phyloP scores from a whole-genome alignment of 352 stramenopile species.

The Globisporangium nunn region DNA sequence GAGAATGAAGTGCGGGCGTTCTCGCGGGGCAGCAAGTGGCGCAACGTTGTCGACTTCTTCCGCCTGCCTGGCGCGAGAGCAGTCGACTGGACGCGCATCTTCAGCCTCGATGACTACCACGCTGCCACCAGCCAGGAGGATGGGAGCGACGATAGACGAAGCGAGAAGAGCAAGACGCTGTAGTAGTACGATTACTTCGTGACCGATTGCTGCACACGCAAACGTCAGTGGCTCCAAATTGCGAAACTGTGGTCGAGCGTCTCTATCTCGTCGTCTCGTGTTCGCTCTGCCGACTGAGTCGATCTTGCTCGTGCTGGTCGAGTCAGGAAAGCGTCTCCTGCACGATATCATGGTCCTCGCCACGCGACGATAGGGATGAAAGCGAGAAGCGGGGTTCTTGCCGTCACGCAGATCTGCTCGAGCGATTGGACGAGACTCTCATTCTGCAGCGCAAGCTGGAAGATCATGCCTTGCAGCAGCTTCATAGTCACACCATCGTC shows the following conservation, averaged over 20 bases:
- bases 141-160: conserved; percentile 4
- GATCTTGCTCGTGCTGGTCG: neutral
- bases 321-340: neutral
- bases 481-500: conserved; percentile 18
- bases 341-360: neutral
- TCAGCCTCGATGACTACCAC: conserved; percentile 46
- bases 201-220: no score
- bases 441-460: conserved; percentile 53
- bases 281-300: neutral
- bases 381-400: conserved; percentile 8
- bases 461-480: conserved; percentile 43
- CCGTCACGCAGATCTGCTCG: conserved; percentile 34
- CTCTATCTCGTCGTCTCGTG: no score
- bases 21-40: conserved; percentile 39
- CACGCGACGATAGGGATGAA: neutral
- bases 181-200: conserved; percentile 4
- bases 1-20: conserved; percentile 49
- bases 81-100: conserved; percentile 56
- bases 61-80: conserved; percentile 19
- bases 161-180: conserved; percentile 13
- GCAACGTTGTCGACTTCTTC: conserved; percentile 62
- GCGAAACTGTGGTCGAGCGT: neutral
- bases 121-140: neutral
- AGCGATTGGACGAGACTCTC: conserved; percentile 38
- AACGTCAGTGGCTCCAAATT: no score